Base-by-base conservation (phyloP, 169 alveolate genomes). In the Plasmodium adleri region DNA sequence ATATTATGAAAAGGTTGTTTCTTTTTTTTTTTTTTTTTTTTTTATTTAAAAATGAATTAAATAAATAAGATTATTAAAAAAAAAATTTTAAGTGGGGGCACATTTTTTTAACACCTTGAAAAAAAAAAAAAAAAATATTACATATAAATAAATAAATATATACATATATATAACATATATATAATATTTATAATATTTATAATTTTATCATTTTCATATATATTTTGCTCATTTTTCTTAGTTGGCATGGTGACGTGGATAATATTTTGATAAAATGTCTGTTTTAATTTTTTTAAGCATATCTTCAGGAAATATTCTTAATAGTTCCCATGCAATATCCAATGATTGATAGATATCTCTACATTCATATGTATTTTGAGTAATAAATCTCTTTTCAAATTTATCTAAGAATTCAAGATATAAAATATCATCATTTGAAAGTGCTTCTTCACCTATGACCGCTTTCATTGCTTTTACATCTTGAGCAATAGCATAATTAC, bases 401-500 rank as follows among this genome's bases (percentile, higher is more conserved):
- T 98, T 99, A 93, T 98, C 99, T 2, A 99, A 96, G 95, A 98
- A 99, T 91, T 99, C 99, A 74, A 99, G 95, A 92, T 98, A 98
- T 66, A 98, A 96, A 72, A 97, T 94, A 91, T 99, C 99, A 92
- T 98, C 99, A 32, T 98, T 98, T 15, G 99, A 95, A 32, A 99
- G 95, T 60, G 99, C 99, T 97, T 99, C 99, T 94, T 99, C 99
- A 52, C 99, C 99, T 15, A 99, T 99, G 72, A 99, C 99, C 4
- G 99, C 99, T 95, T 98, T 98, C 99, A 99, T 98, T 50, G 99
- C 99, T 58, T 99, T 98, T 15, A 99, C 98, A 89, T 99, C 99
- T 94, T 98, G 99, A 52, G 99, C 99, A 63, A 98, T 97, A 86
- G 99, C 99, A 92, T 99, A 99, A 97, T 98, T 98, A 60, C 99